Evolutionary conservation across 176 grass and related monocot genomes (phyloP).

Genomic region (Eleusine coracana): DNA sequence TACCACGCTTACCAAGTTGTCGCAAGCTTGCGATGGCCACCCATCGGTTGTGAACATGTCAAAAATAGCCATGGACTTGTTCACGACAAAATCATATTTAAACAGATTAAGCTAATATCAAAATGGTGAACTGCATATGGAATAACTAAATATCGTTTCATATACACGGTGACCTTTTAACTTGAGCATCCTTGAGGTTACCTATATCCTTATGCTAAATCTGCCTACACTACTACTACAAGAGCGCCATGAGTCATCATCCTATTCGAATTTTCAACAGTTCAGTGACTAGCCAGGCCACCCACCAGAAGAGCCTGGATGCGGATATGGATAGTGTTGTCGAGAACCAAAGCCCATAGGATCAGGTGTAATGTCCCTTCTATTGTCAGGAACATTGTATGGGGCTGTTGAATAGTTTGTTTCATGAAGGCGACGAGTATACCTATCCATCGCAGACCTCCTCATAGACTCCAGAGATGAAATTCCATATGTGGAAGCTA

Average conservation of each 20-base stretch:
- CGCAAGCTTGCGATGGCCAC: background rate
- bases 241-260: background rate
- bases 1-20: background rate
- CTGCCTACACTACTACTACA: background rate
- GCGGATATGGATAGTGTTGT: conserved; percentile 29
- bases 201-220: conserved; percentile 7
- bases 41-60: background rate
- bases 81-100: background rate
- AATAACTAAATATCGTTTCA: background rate
- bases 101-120: background rate
- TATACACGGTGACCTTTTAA: conserved; percentile 1
- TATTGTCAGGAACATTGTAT: conserved; percentile 38
- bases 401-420: conserved; percentile 44
- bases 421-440: conserved; percentile 53
- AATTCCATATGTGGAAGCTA: conserved; percentile 41
- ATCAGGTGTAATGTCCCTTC: conserved; percentile 37
- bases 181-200: background rate
- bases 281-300: conserved; percentile 38
- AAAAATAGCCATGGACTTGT: background rate
- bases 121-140: background rate
- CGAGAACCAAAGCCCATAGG: conserved; percentile 34
- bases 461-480: conserved; percentile 30
- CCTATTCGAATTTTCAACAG: background rate
- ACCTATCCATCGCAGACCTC: conserved; percentile 42
- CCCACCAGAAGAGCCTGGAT: conserved; percentile 42